These are phyloP conservation scores for Hortaea werneckii DNA, from an alignment of 2,329 filamentous ascomycete species.

Conservation along the genomic window DNA sequence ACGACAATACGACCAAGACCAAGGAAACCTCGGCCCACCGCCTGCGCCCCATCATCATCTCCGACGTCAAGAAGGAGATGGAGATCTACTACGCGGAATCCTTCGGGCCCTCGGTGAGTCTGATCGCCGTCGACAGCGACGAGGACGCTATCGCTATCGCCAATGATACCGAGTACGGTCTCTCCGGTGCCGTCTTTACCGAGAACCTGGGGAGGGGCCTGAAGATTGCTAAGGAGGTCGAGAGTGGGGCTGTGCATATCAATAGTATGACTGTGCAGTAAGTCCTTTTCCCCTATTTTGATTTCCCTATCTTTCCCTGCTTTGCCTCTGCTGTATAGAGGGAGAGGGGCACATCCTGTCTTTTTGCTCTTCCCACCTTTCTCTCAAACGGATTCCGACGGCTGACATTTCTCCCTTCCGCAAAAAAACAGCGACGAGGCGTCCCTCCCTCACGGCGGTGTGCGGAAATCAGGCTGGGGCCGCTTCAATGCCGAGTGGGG, in stretches of 20 bases:
- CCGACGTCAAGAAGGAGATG: constrained; percentile 59
- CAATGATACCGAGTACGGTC: constrained; percentile 74
- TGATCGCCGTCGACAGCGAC: constrained; percentile 56
- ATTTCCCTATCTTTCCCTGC: too few species aligned
- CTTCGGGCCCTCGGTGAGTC: constrained; percentile 64
- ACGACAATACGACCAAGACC: constrained; percentile 12
- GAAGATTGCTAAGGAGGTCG: constrained; percentile 34
- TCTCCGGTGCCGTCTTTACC: constrained; percentile 63
- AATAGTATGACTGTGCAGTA: constrained; percentile 41
- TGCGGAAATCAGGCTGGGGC: constrained; percentile 40
- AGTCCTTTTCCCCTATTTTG: constrained; percentile 1
- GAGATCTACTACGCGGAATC: constrained; percentile 65
- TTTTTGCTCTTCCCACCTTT: too few species aligned
- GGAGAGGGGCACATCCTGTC: too few species aligned
- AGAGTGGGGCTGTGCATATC: constrained; percentile 52
- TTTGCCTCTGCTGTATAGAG: too few species aligned
- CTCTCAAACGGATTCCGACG: too few species aligned
- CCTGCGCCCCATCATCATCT: constrained; percentile 58
- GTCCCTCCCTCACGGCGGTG: constrained; percentile 39
- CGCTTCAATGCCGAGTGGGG: constrained; percentile 37
- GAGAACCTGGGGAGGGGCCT: constrained; percentile 46
- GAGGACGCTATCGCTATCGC: constrained; percentile 64
- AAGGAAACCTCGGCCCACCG: constrained; percentile 21
- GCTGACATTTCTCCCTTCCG: not conserved
- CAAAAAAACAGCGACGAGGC: constrained; percentile 30